These are phyloP conservation scores for Fusarium foetens DNA, from an alignment of 2,329 filamentous ascomycete genomes.

Conservation along the genomic window DNA sequence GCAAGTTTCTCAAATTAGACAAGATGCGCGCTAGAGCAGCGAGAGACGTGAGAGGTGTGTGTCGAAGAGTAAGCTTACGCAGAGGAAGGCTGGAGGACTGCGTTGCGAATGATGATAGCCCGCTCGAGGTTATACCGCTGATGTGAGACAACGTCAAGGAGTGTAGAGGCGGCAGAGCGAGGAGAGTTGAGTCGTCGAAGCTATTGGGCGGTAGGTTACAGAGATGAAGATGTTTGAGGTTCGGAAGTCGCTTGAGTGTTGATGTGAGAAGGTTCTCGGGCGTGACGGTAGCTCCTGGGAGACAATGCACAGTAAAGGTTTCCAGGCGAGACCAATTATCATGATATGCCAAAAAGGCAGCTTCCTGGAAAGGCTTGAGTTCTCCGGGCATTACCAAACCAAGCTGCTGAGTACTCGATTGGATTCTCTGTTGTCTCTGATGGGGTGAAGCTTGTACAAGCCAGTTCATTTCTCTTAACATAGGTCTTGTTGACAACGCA, in stretches of 20 bases:
- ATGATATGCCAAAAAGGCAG: conserved; percentile 63
- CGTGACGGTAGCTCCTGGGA: conserved; percentile 64
- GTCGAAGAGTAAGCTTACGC: conserved; percentile 63
- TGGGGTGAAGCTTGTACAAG: conserved; percentile 56
- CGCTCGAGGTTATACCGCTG: conserved; percentile 64
- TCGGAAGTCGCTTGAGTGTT: conserved; percentile 62
- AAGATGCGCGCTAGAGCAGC: conserved; percentile 68
- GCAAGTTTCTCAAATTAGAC: conserved; percentile 62
- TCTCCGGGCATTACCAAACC: conserved; percentile 45
- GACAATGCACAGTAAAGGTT: conserved; percentile 68
- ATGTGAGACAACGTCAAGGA: conserved; percentile 67
- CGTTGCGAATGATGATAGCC: conserved; percentile 67
- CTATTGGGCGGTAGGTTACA: conserved; percentile 65
- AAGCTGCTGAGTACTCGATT: conserved; percentile 46
- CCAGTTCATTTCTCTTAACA: conserved; percentile 70
- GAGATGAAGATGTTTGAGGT: conserved; percentile 67
- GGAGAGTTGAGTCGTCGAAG: conserved; percentile 66
- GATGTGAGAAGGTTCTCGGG: conserved; percentile 63
- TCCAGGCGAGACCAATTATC: conserved; percentile 65
- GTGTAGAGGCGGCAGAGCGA: conserved; percentile 64
- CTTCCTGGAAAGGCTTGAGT: conserved; percentile 48
- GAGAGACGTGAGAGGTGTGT: conserved; percentile 66
- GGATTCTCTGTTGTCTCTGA: conserved; percentile 47
- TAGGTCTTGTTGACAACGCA: conserved; percentile 66
- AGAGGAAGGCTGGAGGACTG: conserved; percentile 58